Percentiles rank a stretch among this genome's conserved stretches.
phyloP scores from a whole-genome alignment of 129 eudicot genomes.

The Oenanthe sinensis region DNA sequence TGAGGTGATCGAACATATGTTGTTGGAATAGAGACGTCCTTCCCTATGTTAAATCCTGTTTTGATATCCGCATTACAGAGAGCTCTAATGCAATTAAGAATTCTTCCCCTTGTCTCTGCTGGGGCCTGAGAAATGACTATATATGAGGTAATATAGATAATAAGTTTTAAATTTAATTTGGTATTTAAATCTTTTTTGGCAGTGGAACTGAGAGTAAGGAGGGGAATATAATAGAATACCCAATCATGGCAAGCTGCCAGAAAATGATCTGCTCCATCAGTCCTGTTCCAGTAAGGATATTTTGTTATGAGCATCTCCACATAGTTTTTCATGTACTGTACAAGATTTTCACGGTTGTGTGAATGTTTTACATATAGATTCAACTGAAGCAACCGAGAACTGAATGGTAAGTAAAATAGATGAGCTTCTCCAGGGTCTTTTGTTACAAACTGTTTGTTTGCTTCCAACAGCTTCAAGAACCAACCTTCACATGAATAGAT shows the following conservation, averaged over 20 bases:
- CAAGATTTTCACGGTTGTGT: slow-evolving; percentile 49
- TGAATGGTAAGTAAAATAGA: slow-evolving; percentile 65
- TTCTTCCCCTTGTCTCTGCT: slow-evolving; percentile 45
- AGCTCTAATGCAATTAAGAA: slow-evolving; percentile 48
- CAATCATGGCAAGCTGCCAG: slow-evolving; percentile 87
- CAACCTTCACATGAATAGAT: slow-evolving; percentile 84
- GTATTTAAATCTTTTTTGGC: neutral
- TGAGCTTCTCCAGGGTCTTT: slow-evolving; percentile 59
- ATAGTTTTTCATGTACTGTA: slow-evolving; percentile 48
- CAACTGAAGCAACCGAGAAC: slow-evolving; percentile 50
- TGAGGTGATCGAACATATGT: slow-evolving; percentile 40
- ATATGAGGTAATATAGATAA: neutral
- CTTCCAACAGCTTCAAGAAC: slow-evolving; percentile 75
- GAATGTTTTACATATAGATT: slow-evolving; percentile 59
- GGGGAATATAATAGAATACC: slow-evolving; percentile 30
- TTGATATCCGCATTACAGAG: slow-evolving; percentile 51
- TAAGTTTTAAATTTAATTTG: neutral
- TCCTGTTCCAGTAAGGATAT: slow-evolving; percentile 70
- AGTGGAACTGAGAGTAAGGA: neutral
- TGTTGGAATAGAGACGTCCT: slow-evolving; percentile 56
- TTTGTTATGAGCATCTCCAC: slow-evolving; percentile 45
- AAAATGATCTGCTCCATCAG: slow-evolving; percentile 65
- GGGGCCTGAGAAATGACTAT: slow-evolving; percentile 40
- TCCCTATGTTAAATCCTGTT: slow-evolving; percentile 44
- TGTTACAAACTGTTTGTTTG: slow-evolving; percentile 59